Base-by-base conservation (phyloP, 192 early-diverging fungal species). In the Coemansia sp. region DNA sequence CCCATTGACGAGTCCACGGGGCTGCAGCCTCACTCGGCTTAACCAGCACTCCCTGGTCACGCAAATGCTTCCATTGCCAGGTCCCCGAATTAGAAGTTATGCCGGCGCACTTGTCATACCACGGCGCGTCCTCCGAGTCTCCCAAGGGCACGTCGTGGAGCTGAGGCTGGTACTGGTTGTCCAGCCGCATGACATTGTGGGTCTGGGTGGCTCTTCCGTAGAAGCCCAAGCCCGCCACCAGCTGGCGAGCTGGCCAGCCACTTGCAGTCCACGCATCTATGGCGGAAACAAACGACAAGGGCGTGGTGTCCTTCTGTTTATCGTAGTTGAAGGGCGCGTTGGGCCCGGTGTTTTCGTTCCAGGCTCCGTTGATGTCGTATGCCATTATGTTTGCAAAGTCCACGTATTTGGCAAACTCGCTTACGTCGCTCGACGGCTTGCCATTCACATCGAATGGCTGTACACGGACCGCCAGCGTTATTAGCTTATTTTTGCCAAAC, bases 331-430 rank as follows among this genome's bases (percentile, higher is more conserved):
- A 63, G 11, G 86, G 84, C 12, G 86, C 83, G 45, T 85, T 85
- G 12, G 85, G 85, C 11, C 83, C 83, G 2, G 82, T 87, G 1
- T 57, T 57, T 13, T 59, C 26, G 44, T 68, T 75, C 84, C 82
- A 87, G 3, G 78, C 64, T 11, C 82, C 82, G 50, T 74, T 63
- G 42, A 76, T 80, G 65, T 85, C 87, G 54, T 89, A 88, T 6
- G 71, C 73, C 87, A 90, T 88, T 9, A 92, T 42, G 37, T 88
- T 86, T 48, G 88, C 81, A 19, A 74, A 82, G 53, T 84, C 80
- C 4, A 92, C 77, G 12, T 79, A 69, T 42, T 81, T 73, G 31
- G 80, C 83, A 76, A 82, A 88, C 12, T 59, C 84, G 19, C 73
- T 63, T 6, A 87, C 79, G 31, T 87, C 79, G 0, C 58, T 57